These are phyloP conservation scores for Vicia sativa DNA, from an alignment of 306 rosid genomes.

Conservation along the genomic window DNA sequence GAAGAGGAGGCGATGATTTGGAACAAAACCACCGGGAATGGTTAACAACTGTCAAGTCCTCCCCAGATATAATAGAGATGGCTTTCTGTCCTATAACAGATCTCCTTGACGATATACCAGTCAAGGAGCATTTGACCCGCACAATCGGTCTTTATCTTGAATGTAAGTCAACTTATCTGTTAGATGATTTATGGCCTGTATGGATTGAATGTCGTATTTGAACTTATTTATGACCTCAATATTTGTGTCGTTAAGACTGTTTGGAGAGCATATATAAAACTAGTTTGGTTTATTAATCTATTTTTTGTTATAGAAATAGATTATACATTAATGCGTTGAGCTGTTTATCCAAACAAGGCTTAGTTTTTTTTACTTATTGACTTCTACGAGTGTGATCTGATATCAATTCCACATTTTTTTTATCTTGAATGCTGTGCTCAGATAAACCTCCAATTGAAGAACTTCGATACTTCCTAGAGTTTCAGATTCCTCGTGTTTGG, in stretches of 20 bases:
- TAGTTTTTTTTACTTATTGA: neutral
- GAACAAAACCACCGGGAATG: slow-evolving; percentile 72
- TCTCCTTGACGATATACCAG: slow-evolving; percentile 67
- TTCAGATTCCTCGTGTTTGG: slow-evolving; percentile 85
- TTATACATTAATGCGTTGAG: too few species aligned
- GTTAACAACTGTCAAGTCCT: slow-evolving; percentile 57
- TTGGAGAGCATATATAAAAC: neutral
- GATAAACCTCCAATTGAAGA: slow-evolving; percentile 97
- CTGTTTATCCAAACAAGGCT: neutral
- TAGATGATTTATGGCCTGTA: neutral
- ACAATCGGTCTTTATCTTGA: slow-evolving; percentile 87
- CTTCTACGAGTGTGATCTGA: slow-evolving; percentile 22
- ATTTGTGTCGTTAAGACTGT: neutral
- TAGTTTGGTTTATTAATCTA: too few species aligned
- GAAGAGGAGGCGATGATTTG: slow-evolving; percentile 93
- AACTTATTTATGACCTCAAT: neutral
- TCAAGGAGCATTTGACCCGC: slow-evolving; percentile 65
- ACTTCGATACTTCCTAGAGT: slow-evolving; percentile 87
- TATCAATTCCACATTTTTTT: slow-evolving; percentile 14
- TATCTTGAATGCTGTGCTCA: slow-evolving; percentile 41
- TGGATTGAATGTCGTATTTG: neutral
- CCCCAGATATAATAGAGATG: slow-evolving; percentile 81
- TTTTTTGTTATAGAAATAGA: neutral
- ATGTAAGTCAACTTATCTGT: slow-evolving; percentile 54
- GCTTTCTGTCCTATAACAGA: slow-evolving; percentile 65